Evolutionary conservation across 2,329 filamentous ascomycete species (phyloP), one percentile per base, ranked within the genome.

Genomic region (Apiospora malaysiana): DNA sequence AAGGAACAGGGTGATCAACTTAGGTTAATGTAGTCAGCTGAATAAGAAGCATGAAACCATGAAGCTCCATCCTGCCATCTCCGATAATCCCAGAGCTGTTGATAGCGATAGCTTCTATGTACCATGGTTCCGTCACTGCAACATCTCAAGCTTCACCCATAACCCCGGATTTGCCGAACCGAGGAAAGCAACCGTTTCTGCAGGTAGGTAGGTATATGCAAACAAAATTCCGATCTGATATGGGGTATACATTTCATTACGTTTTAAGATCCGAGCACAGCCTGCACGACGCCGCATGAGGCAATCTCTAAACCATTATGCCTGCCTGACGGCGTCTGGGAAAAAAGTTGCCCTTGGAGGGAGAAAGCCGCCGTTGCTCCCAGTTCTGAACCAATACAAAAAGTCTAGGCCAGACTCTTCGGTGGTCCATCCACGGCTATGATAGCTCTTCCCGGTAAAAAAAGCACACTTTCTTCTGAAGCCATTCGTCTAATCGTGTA

Each of bases 401-500:
- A 23, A 59, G 51, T 37, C 51, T 18, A 63, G 40, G 56, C 56
- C 56, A 63, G 56, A 63, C 32, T 40, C n/a, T 59, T 18, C 6
- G 32, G 43, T 21, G 21, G 23, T 63, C 56, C 32, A 63, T 21
- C 18, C 56, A 40, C 56, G 56, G 56, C 56, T 14, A n/a, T 63
- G 32, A 63, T 40, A 12, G 56, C 32, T 63, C 40, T 63, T 40
- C 56, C 56, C 56, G 56, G 21, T 12, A 32, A 63, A 51, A 40
- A 59, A 51, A 63, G 32, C 3, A 40, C 56, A 63, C 56, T 63
- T 40, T 40, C 32, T 63, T 32, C 56, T 40, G 56, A 63, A 40
- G 32, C 56, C 43, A 49, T 65, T 69, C 68, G 65, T 70, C 66
- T 68, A 68, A 25, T 70, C 69, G 40, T 70, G 37, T 68, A 37